A percentile compares a stretch with the other conserved stretches of the same genome.
These are phyloP conservation scores for Ascochyta fabae DNA, from an alignment of 2,329 filamentous ascomycete species.

Conservation along the genomic window DNA sequence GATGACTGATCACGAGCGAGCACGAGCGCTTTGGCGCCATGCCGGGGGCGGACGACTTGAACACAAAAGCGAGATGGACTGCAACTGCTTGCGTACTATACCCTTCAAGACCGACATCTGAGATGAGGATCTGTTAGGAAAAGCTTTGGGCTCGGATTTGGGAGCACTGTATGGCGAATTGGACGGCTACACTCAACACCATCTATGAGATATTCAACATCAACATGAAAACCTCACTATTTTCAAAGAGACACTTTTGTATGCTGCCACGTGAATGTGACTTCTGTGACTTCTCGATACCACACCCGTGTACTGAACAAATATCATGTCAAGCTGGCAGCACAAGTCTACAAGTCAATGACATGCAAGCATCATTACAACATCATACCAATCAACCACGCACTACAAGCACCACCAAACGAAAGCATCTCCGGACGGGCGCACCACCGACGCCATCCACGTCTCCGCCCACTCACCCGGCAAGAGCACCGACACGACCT, in stretches of 20 bases:
- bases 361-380: neutral
- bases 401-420: neutral
- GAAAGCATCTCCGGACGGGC: neutral
- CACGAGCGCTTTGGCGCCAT: conserved; percentile 9
- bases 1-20: conserved; percentile 15
- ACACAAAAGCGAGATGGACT: conserved; percentile 28
- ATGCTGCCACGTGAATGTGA: neutral
- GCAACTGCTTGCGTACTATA: conserved; percentile 36
- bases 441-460: neutral
- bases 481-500: neutral
- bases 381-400: neutral
- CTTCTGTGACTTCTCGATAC: neutral
- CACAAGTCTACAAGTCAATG: neutral
- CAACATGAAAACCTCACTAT: conserved; percentile 2
- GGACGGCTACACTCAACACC: conserved; percentile 16
- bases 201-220: conserved; percentile 18
- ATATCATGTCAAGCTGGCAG: neutral
- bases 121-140: conserved; percentile 21
- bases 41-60: conserved; percentile 12
- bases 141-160: conserved; percentile 12
- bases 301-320: neutral
- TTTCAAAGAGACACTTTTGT: neutral
- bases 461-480: conserved; percentile 6
- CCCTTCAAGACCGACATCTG: conserved; percentile 34
- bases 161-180: conserved; percentile 17